Conservation (phyloP, 371 early-diverging fungal genomes). For the Entomophthora muscae region DNA sequence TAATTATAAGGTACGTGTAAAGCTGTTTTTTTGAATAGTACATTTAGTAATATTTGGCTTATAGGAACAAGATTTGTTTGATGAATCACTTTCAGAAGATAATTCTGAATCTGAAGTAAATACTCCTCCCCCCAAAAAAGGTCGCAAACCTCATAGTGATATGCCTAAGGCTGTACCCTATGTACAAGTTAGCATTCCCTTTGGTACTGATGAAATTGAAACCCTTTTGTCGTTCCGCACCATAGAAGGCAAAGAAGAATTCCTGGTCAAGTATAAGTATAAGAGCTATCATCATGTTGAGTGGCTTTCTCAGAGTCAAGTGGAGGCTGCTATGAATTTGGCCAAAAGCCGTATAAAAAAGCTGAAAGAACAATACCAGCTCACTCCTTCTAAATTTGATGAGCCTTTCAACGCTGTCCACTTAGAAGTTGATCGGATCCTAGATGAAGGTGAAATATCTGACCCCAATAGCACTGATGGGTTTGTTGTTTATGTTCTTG, state of each 20-base stretch:
- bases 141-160: no score
- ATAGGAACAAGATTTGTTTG: no score
- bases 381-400: conserved; percentile 21
- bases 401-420: conserved; percentile 34
- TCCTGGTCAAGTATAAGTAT: conserved; percentile 11
- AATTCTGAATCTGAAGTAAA: no score
- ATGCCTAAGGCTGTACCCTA: no score
- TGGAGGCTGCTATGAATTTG: conserved; percentile 43
- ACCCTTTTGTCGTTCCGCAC: not conserved
- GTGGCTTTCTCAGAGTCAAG: conserved; percentile 18
- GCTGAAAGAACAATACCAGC: conserved; percentile 46
- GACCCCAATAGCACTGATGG: conserved; percentile 27
- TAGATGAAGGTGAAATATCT: conserved; percentile 63
- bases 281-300: conserved; percentile 11
- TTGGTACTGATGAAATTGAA: not conserved
- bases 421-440: conserved; percentile 49
- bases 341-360: conserved; percentile 63
- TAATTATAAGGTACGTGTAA: no score
- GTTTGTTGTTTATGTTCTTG: conserved; percentile 47
- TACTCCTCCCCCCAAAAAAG: no score
- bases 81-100: no score
- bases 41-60: no score
- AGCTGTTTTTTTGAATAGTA: no score
- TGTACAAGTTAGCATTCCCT: not conserved
- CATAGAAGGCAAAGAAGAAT: not conserved